Conservation (phyloP, 345 rosid genomes). For the Passiflora organensis region DNA sequence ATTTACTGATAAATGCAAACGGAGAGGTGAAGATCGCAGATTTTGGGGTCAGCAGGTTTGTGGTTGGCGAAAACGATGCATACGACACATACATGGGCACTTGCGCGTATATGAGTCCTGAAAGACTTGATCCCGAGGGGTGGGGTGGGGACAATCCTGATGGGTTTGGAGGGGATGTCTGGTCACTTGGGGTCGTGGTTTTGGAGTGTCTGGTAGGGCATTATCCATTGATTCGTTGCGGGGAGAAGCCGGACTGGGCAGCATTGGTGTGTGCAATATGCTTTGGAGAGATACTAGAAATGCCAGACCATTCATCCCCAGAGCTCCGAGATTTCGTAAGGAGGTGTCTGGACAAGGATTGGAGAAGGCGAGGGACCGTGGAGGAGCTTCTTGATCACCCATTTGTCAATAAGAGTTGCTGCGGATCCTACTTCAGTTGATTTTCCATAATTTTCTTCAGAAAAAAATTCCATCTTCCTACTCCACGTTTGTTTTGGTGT, state of each 20-base stretch:
- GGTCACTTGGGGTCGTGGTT: slow-evolving; percentile 61
- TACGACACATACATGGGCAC: slow-evolving; percentile 43
- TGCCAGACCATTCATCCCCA: slow-evolving; percentile 42
- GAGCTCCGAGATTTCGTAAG: slow-evolving; percentile 40
- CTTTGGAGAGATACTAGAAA: slow-evolving; percentile 36
- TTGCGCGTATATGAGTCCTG: slow-evolving; percentile 70
- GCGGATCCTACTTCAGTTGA: too few species aligned
- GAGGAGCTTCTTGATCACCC: slow-evolving; percentile 55
- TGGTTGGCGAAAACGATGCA: slow-evolving; percentile 11
- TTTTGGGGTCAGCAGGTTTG: slow-evolving; percentile 55
- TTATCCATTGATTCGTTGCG: slow-evolving; percentile 46
- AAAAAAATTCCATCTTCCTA: too few species aligned
- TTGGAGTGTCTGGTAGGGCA: slow-evolving; percentile 57
- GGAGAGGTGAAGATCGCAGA: slow-evolving; percentile 65
- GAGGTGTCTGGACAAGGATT: slow-evolving; percentile 61
- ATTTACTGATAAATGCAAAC: slow-evolving; percentile 38
- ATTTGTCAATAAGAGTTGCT: slow-evolving; percentile 26
- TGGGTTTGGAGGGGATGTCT: slow-evolving; percentile 55
- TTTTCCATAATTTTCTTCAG: too few species aligned
- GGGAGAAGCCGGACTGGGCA: slow-evolving; percentile 60
- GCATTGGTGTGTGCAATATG: slow-evolving; percentile 53
- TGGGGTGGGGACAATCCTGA: slow-evolving; percentile 36
- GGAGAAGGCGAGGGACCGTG: slow-evolving; percentile 51
- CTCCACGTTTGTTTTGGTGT: too few species aligned
- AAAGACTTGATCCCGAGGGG: slow-evolving; percentile 49